Evolutionary conservation across 1,139 yeast species (phyloP).

Genomic region (Yamadazyma spencermartinsiae): DNA sequence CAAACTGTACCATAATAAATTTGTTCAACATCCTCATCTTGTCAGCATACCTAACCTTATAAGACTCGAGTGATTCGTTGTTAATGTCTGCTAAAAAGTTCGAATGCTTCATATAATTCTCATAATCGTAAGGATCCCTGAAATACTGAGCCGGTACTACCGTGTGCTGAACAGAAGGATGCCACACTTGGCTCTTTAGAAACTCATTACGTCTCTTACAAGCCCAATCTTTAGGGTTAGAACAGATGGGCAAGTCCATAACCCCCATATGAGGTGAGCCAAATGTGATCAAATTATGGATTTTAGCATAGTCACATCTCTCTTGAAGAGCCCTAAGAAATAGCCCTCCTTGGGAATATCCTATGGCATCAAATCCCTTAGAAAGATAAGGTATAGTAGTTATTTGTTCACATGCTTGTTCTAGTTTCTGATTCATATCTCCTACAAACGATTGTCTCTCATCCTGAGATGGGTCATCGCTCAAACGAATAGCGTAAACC

Average conservation of each 20-base stretch:
- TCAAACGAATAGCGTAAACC: conserved; percentile 55
- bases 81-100: conserved; percentile 63
- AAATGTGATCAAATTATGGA: conserved; percentile 63
- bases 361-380: conserved; percentile 70
- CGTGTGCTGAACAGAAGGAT: conserved; percentile 53
- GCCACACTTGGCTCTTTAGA: conserved; percentile 64
- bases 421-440: conserved; percentile 45
- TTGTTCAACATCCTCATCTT: conserved; percentile 47
- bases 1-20: conserved; percentile 61
- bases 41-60: conserved; percentile 34
- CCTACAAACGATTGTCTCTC: conserved; percentile 60
- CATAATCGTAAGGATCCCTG: conserved; percentile 52
- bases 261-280: conserved; percentile 87
- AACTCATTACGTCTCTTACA: conserved; percentile 58
- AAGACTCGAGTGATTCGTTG: conserved; percentile 49
- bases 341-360: conserved; percentile 83
- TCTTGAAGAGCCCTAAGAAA: conserved; percentile 67
- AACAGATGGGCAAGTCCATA: conserved; percentile 66
- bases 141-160: conserved; percentile 77
- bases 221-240: conserved; percentile 52
- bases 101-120: conserved; percentile 50
- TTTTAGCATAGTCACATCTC: conserved; percentile 48
- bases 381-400: conserved; percentile 38
- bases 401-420: conserved; percentile 44
- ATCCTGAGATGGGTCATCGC: conserved; percentile 52